Percentiles rank a stretch among this genome's conserved stretches.
These are phyloP conservation scores for Populus deltoides DNA, from an alignment of 345 rosid species.

Conservation along the genomic window DNA sequence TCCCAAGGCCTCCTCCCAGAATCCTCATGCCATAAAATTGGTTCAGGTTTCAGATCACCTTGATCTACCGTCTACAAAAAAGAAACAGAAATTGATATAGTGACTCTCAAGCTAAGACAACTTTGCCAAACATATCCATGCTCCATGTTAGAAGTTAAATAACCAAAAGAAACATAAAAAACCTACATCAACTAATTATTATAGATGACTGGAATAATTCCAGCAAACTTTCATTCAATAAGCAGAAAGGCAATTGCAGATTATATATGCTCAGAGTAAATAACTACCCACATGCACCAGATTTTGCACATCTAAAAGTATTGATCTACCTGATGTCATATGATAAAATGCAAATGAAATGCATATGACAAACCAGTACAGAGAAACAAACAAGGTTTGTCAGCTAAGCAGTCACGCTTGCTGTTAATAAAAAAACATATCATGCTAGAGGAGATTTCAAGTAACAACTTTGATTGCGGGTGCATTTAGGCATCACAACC, in stretches of 20 bases:
- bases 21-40: constrained; percentile 86
- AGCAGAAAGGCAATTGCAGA: background rate
- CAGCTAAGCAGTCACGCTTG: too few species aligned
- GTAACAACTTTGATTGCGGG: background rate
- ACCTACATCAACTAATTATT: too few species aligned
- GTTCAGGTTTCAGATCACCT: constrained; percentile 58
- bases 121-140: background rate
- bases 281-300: background rate
- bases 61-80: constrained; percentile 49
- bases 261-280: background rate
- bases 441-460: background rate
- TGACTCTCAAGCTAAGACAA: constrained; percentile 5
- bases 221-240: too few species aligned
- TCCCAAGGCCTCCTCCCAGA: constrained; percentile 53
- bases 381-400: background rate
- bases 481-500: background rate
- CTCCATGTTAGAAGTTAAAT: background rate
- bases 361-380: background rate
- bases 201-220: too few species aligned
- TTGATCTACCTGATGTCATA: background rate
- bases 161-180: too few species aligned
- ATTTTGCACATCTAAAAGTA: background rate
- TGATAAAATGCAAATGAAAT: background rate
- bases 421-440: background rate
- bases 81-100: background rate